phyloP scores from a whole-genome alignment of 2,329 filamentous ascomycete species.

The Sporothrix euskadiensis region DNA sequence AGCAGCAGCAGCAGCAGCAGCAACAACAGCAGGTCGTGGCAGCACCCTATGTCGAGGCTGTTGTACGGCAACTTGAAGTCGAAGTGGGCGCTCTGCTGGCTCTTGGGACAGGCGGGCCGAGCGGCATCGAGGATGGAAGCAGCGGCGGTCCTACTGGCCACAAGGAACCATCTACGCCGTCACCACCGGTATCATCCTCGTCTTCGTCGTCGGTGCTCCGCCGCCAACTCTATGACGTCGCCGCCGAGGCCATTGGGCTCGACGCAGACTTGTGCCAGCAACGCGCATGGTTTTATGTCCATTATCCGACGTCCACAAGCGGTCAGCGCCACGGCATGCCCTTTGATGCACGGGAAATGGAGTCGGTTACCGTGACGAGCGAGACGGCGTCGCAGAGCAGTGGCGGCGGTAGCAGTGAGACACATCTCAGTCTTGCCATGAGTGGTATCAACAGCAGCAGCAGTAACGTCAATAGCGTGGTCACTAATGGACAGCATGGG shows the following conservation, averaged over 20 bases:
- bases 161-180: neutral
- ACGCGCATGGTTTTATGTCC: conserved; percentile 28
- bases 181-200: neutral
- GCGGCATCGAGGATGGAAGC: neutral
- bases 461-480: neutral
- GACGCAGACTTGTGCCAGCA: conserved; percentile 30
- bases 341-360: conserved; percentile 24
- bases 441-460: neutral
- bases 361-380: neutral
- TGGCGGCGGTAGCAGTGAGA: neutral
- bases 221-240: conserved; percentile 14
- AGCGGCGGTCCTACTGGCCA: neutral
- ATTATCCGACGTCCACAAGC: conserved; percentile 20
- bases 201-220: neutral
- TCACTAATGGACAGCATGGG: neutral
- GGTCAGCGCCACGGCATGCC: conserved; percentile 27
- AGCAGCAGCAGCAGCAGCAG: conserved; percentile 5
- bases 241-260: conserved; percentile 21
- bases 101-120: neutral
- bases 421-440: neutral
- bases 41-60: conserved; percentile 16
- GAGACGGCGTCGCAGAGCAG: neutral
- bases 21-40: neutral
- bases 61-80: conserved; percentile 18
- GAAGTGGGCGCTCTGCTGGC: conserved; percentile 18